Evolutionary conservation across 164 flowering plant genomes (phyloP).

Genomic region (Chloranthus sessilifolius): DNA sequence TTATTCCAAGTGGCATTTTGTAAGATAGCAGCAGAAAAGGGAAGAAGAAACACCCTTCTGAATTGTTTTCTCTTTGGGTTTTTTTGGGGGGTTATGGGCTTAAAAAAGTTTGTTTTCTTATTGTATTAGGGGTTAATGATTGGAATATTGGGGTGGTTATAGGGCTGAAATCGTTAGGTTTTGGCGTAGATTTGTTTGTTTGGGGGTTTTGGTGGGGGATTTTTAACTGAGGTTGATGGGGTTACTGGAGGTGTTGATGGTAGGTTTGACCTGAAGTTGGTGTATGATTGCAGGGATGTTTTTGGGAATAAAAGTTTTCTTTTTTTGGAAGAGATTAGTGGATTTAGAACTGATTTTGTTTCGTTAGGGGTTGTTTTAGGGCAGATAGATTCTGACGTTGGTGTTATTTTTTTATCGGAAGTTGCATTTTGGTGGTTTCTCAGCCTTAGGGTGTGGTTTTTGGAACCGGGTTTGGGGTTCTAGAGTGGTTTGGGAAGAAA

Average conservation of each 20-base stretch:
- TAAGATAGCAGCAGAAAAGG: not conserved
- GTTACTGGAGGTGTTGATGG: too few relatives aligned
- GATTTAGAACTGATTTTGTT: slow-evolving; percentile 1
- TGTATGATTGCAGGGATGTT: too few relatives aligned
- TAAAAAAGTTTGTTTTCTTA: slow-evolving; percentile 13
- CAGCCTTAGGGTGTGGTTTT: too few relatives aligned
- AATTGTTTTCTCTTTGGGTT: not conserved
- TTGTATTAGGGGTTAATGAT: slow-evolving; percentile 7
- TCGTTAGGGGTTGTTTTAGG: too few relatives aligned
- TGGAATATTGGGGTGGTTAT: slow-evolving; percentile 22
- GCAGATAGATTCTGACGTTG: too few relatives aligned
- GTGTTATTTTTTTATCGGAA: too few relatives aligned
- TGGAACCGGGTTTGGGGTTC: slow-evolving; percentile 7
- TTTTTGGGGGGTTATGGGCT: too few relatives aligned
- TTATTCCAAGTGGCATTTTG: slow-evolving; percentile 5
- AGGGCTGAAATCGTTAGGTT: slow-evolving; percentile 2
- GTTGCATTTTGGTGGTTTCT: too few relatives aligned
- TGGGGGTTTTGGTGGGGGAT: not conserved
- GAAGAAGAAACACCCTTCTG: not conserved
- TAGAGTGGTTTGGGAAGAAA: slow-evolving; percentile 4
- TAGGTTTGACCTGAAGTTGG: not conserved
- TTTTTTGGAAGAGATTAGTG: slow-evolving; percentile 1
- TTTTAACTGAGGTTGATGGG: not conserved
- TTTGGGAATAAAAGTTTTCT: too few relatives aligned
- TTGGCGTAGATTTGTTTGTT: not conserved